Conservation (phyloP, 768 basidiomycete genomes). For the Daedaleopsis nitida region DNA sequence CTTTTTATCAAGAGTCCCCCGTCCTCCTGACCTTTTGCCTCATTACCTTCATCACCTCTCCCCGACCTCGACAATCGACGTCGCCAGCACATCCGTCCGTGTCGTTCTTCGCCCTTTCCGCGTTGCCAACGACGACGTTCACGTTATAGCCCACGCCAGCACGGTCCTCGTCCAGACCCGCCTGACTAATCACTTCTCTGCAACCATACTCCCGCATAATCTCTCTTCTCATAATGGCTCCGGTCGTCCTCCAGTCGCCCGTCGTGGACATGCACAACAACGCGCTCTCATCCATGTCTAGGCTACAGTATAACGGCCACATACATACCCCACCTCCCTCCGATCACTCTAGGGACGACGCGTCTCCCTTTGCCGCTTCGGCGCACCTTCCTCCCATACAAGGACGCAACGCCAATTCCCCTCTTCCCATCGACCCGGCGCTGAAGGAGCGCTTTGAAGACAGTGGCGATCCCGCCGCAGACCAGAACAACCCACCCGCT, state of each 20-base stretch:
- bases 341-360: constrained; percentile 32
- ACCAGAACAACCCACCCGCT: constrained; percentile 18
- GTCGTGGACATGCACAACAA: constrained; percentile 52
- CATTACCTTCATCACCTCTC: constrained; percentile 21
- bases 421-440: constrained; percentile 27
- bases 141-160: neutral
- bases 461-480: constrained; percentile 26
- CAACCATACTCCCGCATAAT: constrained; percentile 18
- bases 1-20: constrained; percentile 22
- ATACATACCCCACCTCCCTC: constrained; percentile 31
- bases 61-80: constrained; percentile 6
- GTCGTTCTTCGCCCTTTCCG: constrained; percentile 6
- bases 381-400: constrained; percentile 29
- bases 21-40: constrained; percentile 21
- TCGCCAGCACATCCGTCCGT: constrained; percentile 2
- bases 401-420: constrained; percentile 38
- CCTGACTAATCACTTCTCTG: constrained; percentile 14
- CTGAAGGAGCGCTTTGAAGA: constrained; percentile 26
- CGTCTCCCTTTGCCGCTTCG: constrained; percentile 23
- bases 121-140: constrained; percentile 4
- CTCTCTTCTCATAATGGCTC: constrained; percentile 44
- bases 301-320: constrained; percentile 44
- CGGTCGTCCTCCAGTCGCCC: constrained; percentile 59
- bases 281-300: constrained; percentile 44
- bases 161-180: neutral